These are phyloP conservation scores for Pancytospora philotis DNA, from an alignment of 371 early-diverging fungal species.

Conservation along the genomic window DNA sequence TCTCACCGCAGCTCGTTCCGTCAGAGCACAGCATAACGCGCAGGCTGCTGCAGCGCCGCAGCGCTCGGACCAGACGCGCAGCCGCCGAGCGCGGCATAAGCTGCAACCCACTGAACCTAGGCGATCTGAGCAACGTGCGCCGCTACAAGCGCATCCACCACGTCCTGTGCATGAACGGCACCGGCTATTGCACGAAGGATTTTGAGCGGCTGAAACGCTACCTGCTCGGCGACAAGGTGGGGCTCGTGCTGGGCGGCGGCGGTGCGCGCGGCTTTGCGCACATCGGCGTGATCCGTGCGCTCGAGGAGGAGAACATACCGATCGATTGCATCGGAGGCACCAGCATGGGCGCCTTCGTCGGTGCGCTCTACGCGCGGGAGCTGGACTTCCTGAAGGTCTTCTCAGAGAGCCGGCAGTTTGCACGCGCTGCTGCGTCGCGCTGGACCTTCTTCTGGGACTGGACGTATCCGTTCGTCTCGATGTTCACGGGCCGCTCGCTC, in stretches of 20 bases:
- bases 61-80: too few relatives aligned
- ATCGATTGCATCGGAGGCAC: constrained; percentile 89
- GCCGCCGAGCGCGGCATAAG: too few relatives aligned
- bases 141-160: constrained; percentile 1
- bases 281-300: constrained; percentile 80
- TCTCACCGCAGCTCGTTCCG: too few relatives aligned
- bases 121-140: too few relatives aligned
- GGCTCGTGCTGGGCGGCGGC: constrained; percentile 93
- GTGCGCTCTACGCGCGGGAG: constrained; percentile 80
- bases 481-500: constrained; percentile 69
- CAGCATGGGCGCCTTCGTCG: constrained; percentile 87
- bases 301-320: constrained; percentile 93
- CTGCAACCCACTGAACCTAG: too few relatives aligned
- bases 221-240: constrained; percentile 79
- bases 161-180: constrained; percentile 1
- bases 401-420: constrained; percentile 72
- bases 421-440: constrained; percentile 65
- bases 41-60: not conserved
- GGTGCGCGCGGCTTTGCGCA: constrained; percentile 93
- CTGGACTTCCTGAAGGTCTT: constrained; percentile 73
- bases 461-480: constrained; percentile 70
- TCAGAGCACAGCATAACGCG: not conserved
- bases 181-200: constrained; percentile 57
- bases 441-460: constrained; percentile 82
- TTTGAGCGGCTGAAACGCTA: constrained; percentile 75